Base-by-base conservation (phyloP, 2,329 filamentous ascomycete species). In the Trichoderma harzianum region DNA sequence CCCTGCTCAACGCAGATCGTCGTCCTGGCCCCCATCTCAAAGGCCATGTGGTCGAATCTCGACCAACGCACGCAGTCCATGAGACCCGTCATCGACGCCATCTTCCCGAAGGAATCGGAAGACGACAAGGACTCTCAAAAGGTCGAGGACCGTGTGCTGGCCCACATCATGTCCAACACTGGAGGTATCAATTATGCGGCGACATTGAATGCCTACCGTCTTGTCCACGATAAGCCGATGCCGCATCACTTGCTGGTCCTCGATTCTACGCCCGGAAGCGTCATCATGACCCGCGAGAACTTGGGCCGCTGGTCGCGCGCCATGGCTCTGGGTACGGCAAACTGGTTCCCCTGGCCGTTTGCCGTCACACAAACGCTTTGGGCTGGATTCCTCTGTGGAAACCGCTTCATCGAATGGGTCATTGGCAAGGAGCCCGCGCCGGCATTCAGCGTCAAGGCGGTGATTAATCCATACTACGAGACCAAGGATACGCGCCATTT, bases 101-200 rank as follows among this genome's bases (percentile, higher is more conserved):
- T 82, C 21, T 83, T 83, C 63, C 72, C 74, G 1, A 39, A 26
- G 62, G 57, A 70, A 66, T 62, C 71, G 4, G 73, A 72, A 14
- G 74, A 62, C 75, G 74, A 26, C 71, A 77, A 72, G 78, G 62
- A 79, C 10, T 21, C 12, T 12, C 43, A 64, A 26, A 47, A 28
- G 21, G 24, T 36, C 4, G 61, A 71, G 43, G 53, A 82, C 3
- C 73, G 75, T 6, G 79, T 89, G 14, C 78, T 89, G 21, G 76
- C 87, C 1, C 87, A 89, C 70, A 80, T 81, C 74, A 88, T 90
- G 83, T 89, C 87, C 73, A 90, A 89, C 77, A 88, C 87, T 0
- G 88, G 88, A 16, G 86, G 83, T 18, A 87, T 87, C 71, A 87
- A 85, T 80, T 82, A 83, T 63, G 86, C 84, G 0, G 83, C 86